Percentiles rank a stretch among this genome's conserved stretches.
These are phyloP conservation scores for Albugo laibachii DNA, from an alignment of 352 stramenopile species.

Conservation along the genomic window DNA sequence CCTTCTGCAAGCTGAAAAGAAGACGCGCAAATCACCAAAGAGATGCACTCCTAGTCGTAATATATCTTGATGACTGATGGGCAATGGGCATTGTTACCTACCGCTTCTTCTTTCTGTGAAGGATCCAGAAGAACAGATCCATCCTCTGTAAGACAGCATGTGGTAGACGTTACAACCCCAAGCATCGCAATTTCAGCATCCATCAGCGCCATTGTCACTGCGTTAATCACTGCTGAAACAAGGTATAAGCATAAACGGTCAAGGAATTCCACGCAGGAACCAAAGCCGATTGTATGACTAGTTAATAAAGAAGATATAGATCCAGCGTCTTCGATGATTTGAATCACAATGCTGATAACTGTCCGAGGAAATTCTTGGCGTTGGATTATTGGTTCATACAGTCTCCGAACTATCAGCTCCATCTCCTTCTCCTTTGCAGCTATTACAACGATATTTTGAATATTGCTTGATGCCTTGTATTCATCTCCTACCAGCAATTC, in stretches of 20 bases:
- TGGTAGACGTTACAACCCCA: slow-evolving; percentile 40
- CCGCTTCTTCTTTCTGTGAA: slow-evolving; percentile 47
- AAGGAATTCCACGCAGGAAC: slow-evolving; percentile 14
- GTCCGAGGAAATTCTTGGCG: slow-evolving; percentile 51
- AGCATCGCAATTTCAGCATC: slow-evolving; percentile 66
- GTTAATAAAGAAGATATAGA: slow-evolving; percentile 30
- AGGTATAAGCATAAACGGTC: slow-evolving; percentile 17
- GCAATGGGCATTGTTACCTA: slow-evolving; percentile 1
- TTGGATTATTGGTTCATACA: slow-evolving; percentile 46
- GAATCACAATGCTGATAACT: slow-evolving; percentile 72
- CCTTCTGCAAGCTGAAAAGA: slow-evolving; percentile 24
- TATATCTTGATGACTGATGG: neutral
- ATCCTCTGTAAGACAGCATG: slow-evolving; percentile 40
- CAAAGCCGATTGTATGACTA: slow-evolving; percentile 7
- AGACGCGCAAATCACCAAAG: slow-evolving; percentile 39
- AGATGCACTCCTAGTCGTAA: slow-evolving; percentile 8
- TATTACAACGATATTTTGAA: slow-evolving; percentile 3
- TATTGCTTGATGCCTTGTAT: neutral
- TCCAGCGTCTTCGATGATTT: slow-evolving; percentile 70
- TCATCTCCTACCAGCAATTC: slow-evolving; percentile 33
- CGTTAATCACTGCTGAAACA: slow-evolving; percentile 64
- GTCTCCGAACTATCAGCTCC: slow-evolving; percentile 61
- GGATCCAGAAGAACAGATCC: slow-evolving; percentile 50
- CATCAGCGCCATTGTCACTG: slow-evolving; percentile 50
- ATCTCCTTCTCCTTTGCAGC: slow-evolving; percentile 72